phyloP scores from a whole-genome alignment of 1,284 basidiomycete genomes.

The Bondarzewia mesenterica region DNA sequence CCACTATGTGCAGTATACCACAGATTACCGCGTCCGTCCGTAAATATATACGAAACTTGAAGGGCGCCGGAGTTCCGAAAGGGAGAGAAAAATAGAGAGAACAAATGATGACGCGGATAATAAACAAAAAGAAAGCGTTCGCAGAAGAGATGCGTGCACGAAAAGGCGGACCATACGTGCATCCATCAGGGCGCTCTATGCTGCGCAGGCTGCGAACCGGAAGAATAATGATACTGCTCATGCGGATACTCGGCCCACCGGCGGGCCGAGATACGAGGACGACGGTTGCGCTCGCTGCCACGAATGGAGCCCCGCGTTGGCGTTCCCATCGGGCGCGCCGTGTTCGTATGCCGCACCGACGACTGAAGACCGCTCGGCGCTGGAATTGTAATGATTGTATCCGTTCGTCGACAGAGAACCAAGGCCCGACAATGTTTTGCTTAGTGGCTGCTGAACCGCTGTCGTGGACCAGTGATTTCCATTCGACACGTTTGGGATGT shows the following conservation, averaged over 20 bases:
- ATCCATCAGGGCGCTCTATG: constrained; percentile 11
- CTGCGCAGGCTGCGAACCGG: constrained; percentile 3
- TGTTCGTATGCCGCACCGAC: constrained; percentile 5
- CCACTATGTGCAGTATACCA: neutral
- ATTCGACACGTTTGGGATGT: neutral
- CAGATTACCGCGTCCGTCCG: no score
- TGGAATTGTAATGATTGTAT: constrained; percentile 4
- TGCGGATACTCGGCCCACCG: neutral
- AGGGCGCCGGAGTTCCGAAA: no score
- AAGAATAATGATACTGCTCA: constrained; percentile 9
- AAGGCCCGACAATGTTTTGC: neutral
- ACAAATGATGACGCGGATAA: neutral
- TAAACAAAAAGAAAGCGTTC: neutral
- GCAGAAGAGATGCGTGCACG: no score
- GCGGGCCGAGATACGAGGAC: neutral
- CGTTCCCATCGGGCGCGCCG: neutral
- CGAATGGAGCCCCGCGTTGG: neutral
- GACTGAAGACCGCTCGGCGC: constrained; percentile 8
- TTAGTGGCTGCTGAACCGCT: neutral
- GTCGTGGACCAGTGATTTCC: neutral
- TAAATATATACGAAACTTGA: no score
- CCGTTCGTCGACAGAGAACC: neutral
- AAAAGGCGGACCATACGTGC: neutral
- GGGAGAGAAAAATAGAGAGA: neutral
- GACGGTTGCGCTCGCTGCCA: neutral